Evolutionary conservation across 208 protist species (phyloP), one percentile per base, ranked within the genome.

Genomic region (Crithidia fasciculata): DNA sequence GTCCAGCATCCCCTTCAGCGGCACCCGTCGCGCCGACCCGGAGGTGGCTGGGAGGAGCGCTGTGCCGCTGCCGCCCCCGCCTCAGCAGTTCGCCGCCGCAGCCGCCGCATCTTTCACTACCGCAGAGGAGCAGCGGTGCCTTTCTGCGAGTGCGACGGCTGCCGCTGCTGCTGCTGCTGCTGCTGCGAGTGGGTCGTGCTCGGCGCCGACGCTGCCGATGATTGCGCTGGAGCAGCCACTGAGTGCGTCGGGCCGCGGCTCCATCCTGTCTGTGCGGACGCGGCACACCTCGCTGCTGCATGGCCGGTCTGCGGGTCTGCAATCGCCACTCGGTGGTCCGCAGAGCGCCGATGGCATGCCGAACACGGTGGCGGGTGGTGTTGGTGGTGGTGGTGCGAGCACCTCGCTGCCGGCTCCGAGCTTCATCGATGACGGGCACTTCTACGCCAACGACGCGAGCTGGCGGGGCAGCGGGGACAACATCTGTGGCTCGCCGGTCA

Each of bases 171-270:
- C 40, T 3, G 28, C 28, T 28, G 49, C 39, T 8, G n/a, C 36
- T 12, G 64, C 16, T 4, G 64, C 39, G 1, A 39, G n/a, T 3
- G 15, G 41, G 59, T 64, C 39, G 4, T 36, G 19, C 52, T 49
- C 52, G 10, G 5, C 52, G 8, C 50, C 52, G 6, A 40, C 52
- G n/a, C 52, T 36, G 2, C 10, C 10, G 10, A 49, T 40, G 2
- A 15, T 59, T 10, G 8, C 3, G 3, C 39, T 16, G 36, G 64
- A 69, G n/a, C 39, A 13, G 36, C 50, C 28, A 4, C 69, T 74
- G 18, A 50, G 49, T 60, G 39, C 19, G n/a, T 68, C 69, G 5
- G 69, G 69, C 18, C 69, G 69, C 19, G n/a, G 3, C 15, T 61
- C 69, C 15, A 50, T 45, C 18, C 40, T 49, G 47, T 57, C 64